phyloP scores from a whole-genome alignment of 2,329 filamentous ascomycete species.

The Rosellinia necatrix region DNA sequence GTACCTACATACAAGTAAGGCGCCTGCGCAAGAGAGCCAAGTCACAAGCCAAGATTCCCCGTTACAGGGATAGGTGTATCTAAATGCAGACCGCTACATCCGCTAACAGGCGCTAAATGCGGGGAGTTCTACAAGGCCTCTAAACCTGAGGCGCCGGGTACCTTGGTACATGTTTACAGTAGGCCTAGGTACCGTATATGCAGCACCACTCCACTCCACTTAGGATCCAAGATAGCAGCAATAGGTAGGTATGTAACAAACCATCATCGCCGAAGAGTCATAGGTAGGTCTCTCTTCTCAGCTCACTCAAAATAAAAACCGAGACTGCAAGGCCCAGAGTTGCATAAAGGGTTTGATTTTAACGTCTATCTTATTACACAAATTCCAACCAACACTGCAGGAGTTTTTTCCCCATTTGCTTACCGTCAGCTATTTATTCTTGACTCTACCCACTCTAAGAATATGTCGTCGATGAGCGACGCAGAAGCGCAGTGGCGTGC shows the following conservation, averaged over 20 bases:
- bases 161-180: no score
- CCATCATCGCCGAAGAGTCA: neutral
- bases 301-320: neutral
- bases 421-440: no score
- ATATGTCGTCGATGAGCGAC: slow-evolving; percentile 38
- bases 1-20: no score
- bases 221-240: no score
- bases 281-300: neutral
- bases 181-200: neutral
- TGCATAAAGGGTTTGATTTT: neutral
- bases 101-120: neutral
- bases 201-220: no score
- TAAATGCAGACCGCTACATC: slow-evolving; percentile 19
- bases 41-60: neutral
- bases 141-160: neutral
- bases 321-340: neutral
- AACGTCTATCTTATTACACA: no score
- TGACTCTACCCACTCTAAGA: no score
- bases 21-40: neutral
- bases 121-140: neutral
- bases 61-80: neutral
- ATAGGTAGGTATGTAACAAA: no score
- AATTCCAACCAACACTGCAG: no score
- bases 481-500: slow-evolving; percentile 75
- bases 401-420: no score